Conservation (phyloP, 1,284 basidiomycete genomes). For the Porogramme epimiltina region DNA sequence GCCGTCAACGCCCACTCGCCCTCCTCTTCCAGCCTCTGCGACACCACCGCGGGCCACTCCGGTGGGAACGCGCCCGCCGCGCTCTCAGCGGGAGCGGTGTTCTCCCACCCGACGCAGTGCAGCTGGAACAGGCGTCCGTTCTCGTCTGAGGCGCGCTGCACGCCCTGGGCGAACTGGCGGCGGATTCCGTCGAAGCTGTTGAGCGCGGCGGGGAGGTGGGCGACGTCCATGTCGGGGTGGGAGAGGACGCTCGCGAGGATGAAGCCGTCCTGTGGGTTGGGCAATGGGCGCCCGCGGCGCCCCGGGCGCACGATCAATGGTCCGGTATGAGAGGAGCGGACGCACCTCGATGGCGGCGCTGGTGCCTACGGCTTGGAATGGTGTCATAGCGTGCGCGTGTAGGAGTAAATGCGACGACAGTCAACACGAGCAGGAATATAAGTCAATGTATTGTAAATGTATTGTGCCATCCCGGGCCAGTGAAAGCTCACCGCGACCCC, state of each 20-base stretch:
- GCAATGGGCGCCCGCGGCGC: neutral
- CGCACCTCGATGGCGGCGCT: too few species aligned
- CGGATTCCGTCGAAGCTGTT: constrained; percentile 13
- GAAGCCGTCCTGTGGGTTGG: constrained; percentile 7
- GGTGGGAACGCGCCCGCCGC: neutral
- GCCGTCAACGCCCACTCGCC: neutral
- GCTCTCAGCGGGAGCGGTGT: constrained; percentile 4
- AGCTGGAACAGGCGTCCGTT: neutral
- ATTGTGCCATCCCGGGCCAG: too few species aligned
- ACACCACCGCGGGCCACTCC: too few species aligned
- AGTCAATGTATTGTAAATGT: too few species aligned
- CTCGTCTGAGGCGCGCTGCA: constrained; percentile 7
- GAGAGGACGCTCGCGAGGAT: constrained; percentile 4
- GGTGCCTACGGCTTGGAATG: too few species aligned
- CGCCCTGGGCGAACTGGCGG: constrained; percentile 11
- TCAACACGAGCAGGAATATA: too few species aligned
- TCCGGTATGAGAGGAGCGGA: too few species aligned
- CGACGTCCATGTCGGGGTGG: neutral
- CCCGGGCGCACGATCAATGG: too few species aligned
- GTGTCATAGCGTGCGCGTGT: too few species aligned
- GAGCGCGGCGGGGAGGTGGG: constrained; percentile 1
- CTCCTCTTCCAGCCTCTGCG: too few species aligned
- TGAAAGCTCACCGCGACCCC: too few species aligned
- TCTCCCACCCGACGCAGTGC: neutral
- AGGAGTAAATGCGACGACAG: too few species aligned